Evolutionary conservation across 2,329 filamentous ascomycete species (phyloP).

Genomic region (Alternaria atra): DNA sequence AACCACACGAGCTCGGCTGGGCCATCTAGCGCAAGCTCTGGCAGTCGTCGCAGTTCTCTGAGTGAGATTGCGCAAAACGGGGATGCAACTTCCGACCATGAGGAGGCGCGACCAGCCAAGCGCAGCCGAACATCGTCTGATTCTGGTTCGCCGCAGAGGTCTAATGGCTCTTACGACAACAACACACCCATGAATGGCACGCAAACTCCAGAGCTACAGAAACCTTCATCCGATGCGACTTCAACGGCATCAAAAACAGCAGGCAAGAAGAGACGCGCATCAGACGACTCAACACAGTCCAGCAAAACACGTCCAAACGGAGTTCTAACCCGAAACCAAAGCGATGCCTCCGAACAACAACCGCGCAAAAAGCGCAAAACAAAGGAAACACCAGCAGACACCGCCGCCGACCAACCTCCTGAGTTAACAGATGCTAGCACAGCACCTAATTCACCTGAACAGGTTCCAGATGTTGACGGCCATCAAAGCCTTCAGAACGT

Average conservation of each 20-base stretch:
- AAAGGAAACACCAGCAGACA: conserved; percentile 37
- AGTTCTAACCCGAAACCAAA: conserved; percentile 47
- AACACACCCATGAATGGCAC: conserved; percentile 41
- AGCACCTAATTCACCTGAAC: conserved; percentile 48
- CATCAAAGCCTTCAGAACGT: conserved; percentile 46
- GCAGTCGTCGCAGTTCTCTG: conserved; percentile 53
- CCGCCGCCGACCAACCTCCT: conserved; percentile 42
- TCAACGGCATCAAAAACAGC: conserved; percentile 33
- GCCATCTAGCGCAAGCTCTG: conserved; percentile 45
- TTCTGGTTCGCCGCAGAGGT: conserved; percentile 47
- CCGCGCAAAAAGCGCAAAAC: conserved; percentile 50
- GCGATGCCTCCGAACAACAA: conserved; percentile 47
- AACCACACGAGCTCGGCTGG: conserved; percentile 47
- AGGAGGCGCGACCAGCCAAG: conserved; percentile 51
- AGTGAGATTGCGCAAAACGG: conserved; percentile 44
- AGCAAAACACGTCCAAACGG: conserved; percentile 46
- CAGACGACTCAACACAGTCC: conserved; percentile 43
- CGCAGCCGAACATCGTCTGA: conserved; percentile 50
- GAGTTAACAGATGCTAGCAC: conserved; percentile 50
- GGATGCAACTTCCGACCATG: conserved; percentile 40
- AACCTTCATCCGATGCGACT: conserved; percentile 28
- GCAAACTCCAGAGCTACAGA: conserved; percentile 37
- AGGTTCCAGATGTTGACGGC: conserved; percentile 44
- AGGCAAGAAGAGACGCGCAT: conserved; percentile 46
- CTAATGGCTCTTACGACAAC: conserved; percentile 42